Conservation (phyloP, 768 basidiomycete genomes). For the Panaeolus papilionaceus region DNA sequence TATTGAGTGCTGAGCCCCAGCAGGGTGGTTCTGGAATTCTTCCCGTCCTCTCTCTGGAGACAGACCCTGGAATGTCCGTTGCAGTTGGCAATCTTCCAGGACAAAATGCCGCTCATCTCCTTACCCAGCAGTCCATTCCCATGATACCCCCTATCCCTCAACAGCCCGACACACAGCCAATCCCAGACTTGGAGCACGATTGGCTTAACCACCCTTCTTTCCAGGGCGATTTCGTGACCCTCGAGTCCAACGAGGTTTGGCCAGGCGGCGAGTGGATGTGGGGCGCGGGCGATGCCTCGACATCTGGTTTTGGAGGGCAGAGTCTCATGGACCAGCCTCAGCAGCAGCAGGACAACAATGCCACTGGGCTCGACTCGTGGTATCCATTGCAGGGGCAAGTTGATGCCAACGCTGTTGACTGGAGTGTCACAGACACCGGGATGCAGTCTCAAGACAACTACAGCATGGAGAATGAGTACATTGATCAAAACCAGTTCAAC, state of each 20-base stretch:
- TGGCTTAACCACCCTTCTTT: neutral
- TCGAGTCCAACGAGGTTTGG: neutral
- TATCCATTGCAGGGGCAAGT: neutral
- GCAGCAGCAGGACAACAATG: neutral
- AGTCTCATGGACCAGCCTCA: neutral
- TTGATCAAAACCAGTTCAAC: neutral
- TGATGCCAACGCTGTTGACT: neutral
- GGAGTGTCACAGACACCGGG: neutral
- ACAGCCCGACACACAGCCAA: neutral
- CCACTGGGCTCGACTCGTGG: neutral
- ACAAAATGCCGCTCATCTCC: neutral
- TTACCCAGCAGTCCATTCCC: neutral
- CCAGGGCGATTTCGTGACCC: neutral
- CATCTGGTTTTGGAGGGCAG: neutral
- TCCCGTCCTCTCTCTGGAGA: neutral
- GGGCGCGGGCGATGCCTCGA: slow-evolving; percentile 14
- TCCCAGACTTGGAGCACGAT: neutral
- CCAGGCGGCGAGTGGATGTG: slow-evolving; percentile 7
- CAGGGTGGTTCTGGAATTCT: neutral
- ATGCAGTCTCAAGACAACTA: neutral
- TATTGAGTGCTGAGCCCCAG: neutral
- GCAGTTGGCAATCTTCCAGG: slow-evolving; percentile 2
- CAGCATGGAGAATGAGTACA: neutral
- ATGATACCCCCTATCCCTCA: no score
- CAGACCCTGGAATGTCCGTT: neutral